Evolutionary conservation across 2,329 filamentous ascomycete species (phyloP).

Genomic region (Tetracladium maxilliforme): DNA sequence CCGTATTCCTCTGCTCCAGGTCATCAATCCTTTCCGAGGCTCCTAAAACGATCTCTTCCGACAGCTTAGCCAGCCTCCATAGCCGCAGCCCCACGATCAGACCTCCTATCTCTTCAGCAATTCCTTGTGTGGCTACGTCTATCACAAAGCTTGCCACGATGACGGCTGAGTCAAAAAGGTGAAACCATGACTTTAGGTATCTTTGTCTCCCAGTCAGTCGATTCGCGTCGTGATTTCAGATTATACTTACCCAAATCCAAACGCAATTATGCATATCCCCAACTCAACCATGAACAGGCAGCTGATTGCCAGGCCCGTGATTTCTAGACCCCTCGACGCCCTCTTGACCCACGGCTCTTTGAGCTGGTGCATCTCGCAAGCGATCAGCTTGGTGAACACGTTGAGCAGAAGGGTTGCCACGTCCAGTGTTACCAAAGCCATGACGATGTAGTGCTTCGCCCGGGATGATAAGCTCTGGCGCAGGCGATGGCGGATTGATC

Average conservation of each 20-base stretch:
- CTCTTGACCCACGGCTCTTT: constrained; percentile 12
- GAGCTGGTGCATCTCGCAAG: constrained; percentile 23
- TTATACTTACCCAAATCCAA: constrained; percentile 36
- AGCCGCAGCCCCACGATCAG: constrained; percentile 52
- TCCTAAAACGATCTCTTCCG: constrained; percentile 51
- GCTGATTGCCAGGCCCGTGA: constrained; percentile 42
- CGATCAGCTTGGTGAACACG: constrained; percentile 31
- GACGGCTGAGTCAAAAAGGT: constrained; percentile 47
- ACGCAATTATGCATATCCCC: constrained; percentile 40
- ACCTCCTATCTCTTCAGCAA: constrained; percentile 47
- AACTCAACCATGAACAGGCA: constrained; percentile 52
- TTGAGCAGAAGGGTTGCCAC: constrained; percentile 35
- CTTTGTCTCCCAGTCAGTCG: constrained; percentile 15
- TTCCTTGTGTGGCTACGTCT: constrained; percentile 43
- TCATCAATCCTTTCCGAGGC: constrained; percentile 47
- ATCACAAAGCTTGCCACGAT: constrained; percentile 47
- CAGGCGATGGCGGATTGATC: constrained; percentile 5
- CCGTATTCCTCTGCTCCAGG: constrained; percentile 28
- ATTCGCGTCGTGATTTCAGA: neutral
- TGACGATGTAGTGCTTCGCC: constrained; percentile 30
- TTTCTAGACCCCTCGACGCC: constrained; percentile 27
- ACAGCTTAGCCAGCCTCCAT: constrained; percentile 57
- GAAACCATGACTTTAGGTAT: constrained; percentile 43
- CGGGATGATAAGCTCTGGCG: constrained; percentile 22
- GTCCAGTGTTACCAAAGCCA: constrained; percentile 31